phyloP scores from a whole-genome alignment of 306 rosid species.

The Prunus mume region DNA sequence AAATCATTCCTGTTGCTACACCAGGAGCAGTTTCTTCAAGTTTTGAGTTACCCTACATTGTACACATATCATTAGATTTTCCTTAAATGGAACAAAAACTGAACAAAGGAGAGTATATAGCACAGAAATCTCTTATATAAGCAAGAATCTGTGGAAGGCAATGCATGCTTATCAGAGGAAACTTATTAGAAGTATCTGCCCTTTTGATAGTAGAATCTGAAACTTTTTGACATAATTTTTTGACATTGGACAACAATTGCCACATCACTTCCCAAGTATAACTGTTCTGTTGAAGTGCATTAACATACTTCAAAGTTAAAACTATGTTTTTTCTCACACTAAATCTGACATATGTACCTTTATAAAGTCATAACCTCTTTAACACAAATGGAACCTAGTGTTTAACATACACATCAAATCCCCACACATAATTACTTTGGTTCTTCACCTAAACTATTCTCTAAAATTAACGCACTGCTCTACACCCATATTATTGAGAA shows the following conservation, averaged over 20 bases:
- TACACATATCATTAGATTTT: constrained; percentile 4
- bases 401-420: background rate
- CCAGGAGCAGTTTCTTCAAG: constrained; percentile 88
- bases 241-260: background rate
- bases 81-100: background rate
- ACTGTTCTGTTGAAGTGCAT: background rate
- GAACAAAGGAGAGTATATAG: background rate
- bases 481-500: background rate
- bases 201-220: background rate
- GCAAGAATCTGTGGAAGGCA: background rate
- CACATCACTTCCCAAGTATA: background rate
- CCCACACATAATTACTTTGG: background rate
- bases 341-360: background rate
- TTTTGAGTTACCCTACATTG: constrained; percentile 48
- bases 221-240: background rate
- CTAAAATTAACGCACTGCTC: background rate
- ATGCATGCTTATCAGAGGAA: background rate
- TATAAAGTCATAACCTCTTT: background rate
- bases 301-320: background rate
- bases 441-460: background rate
- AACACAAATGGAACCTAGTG: background rate
- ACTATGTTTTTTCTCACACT: background rate
- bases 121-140: background rate
- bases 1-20: constrained; percentile 85
- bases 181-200: background rate